phyloP scores from a whole-genome alignment of 2,329 filamentous ascomycete species.

The Colletotrichum salicis region DNA sequence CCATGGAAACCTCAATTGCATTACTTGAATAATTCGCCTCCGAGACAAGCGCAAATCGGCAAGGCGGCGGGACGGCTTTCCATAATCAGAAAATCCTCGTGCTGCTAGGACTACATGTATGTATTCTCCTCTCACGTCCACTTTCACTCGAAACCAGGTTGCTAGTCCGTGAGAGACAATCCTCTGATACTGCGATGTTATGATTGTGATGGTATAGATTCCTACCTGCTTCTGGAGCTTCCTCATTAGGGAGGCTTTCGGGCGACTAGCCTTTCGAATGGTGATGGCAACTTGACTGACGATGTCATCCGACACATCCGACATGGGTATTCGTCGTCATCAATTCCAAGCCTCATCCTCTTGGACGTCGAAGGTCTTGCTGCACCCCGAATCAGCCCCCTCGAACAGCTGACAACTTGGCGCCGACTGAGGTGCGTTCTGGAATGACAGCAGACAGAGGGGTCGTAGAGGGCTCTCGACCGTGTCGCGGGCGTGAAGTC shows the following conservation, averaged over 20 bases:
- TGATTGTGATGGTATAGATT: too few species aligned
- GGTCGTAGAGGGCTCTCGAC: neutral
- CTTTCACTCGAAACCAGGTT: too few species aligned
- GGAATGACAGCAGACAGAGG: neutral
- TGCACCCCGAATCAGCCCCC: conserved; percentile 18
- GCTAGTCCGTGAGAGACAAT: too few species aligned
- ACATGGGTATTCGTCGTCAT: neutral
- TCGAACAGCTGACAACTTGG: neutral
- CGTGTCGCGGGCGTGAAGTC: neutral
- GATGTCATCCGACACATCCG: neutral
- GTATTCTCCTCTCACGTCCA: too few species aligned
- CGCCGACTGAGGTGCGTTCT: neutral
- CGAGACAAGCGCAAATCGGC: neutral
- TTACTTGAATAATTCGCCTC: neutral
- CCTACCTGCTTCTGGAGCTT: too few species aligned
- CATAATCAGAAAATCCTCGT: neutral
- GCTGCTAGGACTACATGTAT: neutral
- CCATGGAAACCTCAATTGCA: neutral
- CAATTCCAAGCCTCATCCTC: neutral
- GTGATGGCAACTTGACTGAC: neutral
- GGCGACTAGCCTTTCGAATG: neutral
- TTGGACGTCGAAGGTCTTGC: neutral
- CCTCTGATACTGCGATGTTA: too few species aligned
- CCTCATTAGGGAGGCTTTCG: neutral
- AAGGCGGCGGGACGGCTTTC: neutral